Evolutionary conservation across 2,329 filamentous ascomycete genomes (phyloP).

Genomic region (Chrysosporium keratinophilum): DNA sequence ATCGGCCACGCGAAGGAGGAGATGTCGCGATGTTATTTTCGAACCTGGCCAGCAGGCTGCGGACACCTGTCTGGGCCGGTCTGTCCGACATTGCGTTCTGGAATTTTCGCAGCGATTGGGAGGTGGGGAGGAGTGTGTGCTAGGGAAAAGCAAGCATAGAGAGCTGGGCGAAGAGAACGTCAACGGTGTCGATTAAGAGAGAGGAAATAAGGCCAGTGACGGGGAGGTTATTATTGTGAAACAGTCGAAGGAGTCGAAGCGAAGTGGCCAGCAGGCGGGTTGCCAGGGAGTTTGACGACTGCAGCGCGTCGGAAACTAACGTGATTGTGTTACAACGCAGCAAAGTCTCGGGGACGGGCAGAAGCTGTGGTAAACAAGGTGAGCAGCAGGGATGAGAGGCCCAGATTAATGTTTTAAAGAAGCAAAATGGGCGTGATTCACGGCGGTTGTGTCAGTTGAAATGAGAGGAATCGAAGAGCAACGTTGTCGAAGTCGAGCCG

Average conservation of each 20-base stretch:
- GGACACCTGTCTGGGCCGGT: constrained; percentile 45
- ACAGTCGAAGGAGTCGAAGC: constrained; percentile 5
- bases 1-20: constrained; percentile 59
- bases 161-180: background rate
- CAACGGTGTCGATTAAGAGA: background rate
- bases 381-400: background rate
- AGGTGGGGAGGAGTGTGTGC: background rate
- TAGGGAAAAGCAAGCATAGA: background rate
- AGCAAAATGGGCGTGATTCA: background rate
- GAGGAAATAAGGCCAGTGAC: background rate
- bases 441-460: no score
- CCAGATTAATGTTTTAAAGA: background rate
- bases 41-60: constrained; percentile 69
- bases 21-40: constrained; percentile 59
- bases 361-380: background rate
- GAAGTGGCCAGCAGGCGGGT: constrained; percentile 8
- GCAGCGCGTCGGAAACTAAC: constrained; percentile 4
- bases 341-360: background rate
- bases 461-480: no score
- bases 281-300: constrained; percentile 2
- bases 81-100: constrained; percentile 15
- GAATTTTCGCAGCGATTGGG: background rate
- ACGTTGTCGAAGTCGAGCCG: no score
- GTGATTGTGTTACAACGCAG: background rate
- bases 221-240: constrained; percentile 7